Evolutionary conservation across 1,284 basidiomycete species (phyloP), one percentile per base, ranked within the genome.

Genomic region (Anthracocystis walkeri): DNA sequence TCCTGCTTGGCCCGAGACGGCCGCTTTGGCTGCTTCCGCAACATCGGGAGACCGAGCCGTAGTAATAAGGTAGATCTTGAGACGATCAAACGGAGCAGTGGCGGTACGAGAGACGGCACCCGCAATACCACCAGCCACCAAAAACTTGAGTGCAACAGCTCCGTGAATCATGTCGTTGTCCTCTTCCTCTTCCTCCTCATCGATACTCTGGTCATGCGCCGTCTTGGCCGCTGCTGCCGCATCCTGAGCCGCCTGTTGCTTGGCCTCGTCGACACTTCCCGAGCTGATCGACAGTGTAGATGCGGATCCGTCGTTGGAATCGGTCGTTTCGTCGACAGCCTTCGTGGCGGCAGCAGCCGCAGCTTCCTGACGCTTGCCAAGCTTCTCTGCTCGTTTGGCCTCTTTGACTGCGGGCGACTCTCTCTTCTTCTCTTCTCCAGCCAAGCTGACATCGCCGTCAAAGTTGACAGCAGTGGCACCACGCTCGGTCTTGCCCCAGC

Each of bases 31-130:
- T 8, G 65, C 55, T 10, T 76, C 63, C 2, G 40, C 44, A 1
- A 62, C 63, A 2, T 65, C 57, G n/a, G 51, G 35, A 3, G 80
- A 59, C 16, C 77, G 62, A 35, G 86, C 82, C 89, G 89, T 46
- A 4, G 96, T 99, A 75, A 99, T 99, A 63, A 99, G 89, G 86
- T 97, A 99, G 61, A 99, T 90, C 87, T 97, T 99, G 53, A 99
- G 88, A 63, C 97, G 91, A 86, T 99, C 97, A 78, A 99, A 98
- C 0, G 97, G 97, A 6, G 97, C 97, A 0, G 97, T 99, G 65
- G 94, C 95, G 40, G 95, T 93, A 74, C 97, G 89, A 20, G 95
- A 98, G 21, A 98, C 95, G 92, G 92, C 93, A 59, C 96, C 96
- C 16, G 96, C 97, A 18, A 97, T 88, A 18, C 96, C 96, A 42